Percentiles rank a stretch among this genome's conserved stretches.
Conservation (phyloP, 257 asterid genomes). For the Cruciata laevipes region DNA sequence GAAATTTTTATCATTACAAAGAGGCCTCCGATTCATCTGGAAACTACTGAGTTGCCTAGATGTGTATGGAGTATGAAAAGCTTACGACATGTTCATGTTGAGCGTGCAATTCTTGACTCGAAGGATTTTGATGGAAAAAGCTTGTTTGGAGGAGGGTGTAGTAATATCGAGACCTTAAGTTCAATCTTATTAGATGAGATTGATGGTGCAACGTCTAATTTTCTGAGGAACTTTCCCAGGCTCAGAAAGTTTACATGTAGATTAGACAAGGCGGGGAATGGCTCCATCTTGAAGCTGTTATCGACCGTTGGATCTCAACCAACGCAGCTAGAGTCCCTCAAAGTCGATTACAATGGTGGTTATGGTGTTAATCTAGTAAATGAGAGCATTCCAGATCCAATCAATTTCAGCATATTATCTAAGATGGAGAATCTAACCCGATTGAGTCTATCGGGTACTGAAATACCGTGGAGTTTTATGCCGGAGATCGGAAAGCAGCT, state of each 20-base stretch:
- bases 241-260: not conserved
- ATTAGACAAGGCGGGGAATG: too few relatives aligned
- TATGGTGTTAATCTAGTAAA: too few relatives aligned
- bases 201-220: not conserved
- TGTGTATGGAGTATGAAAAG: not conserved
- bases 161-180: slow-evolving; percentile 1
- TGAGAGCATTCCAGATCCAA: too few relatives aligned
- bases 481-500: slow-evolving; percentile 2
- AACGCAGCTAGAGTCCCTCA: not conserved
- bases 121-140: not conserved
- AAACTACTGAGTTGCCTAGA: not conserved
- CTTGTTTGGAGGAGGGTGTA: too few relatives aligned
- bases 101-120: not conserved
- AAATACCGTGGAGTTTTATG: not conserved
- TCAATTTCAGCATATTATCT: not conserved
- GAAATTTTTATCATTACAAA: not conserved
- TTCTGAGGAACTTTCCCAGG: not conserved
- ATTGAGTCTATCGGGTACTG: not conserved
- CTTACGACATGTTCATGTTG: not conserved
- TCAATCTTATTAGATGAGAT: too few relatives aligned
- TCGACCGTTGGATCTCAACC: not conserved
- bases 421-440: not conserved
- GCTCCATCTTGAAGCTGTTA: not conserved
- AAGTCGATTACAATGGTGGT: too few relatives aligned
- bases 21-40: too few relatives aligned